Conservation (phyloP, 106 monocot genomes). For the Phalaenopsis aphrodite region DNA sequence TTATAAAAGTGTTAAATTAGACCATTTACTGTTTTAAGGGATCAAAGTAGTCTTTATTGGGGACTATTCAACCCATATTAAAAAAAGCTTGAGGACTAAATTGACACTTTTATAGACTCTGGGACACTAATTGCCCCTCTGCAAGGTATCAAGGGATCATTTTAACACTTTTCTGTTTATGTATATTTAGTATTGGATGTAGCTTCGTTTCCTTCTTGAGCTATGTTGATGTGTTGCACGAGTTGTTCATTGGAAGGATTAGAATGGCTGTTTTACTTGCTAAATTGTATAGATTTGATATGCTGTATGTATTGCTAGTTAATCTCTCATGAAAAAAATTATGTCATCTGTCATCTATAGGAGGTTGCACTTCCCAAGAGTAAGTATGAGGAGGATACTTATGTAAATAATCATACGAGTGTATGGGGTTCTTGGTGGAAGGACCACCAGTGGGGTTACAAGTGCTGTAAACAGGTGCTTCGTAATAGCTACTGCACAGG, state of each 20-base stretch:
- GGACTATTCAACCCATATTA: no score
- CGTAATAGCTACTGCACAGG: constrained; percentile 95
- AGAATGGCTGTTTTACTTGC: not conserved
- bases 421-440: constrained; percentile 99
- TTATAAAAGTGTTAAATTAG: no score
- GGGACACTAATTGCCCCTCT: no score
- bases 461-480: constrained; percentile 75
- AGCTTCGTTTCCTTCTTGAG: not conserved
- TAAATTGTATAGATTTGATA: not conserved
- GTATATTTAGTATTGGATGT: not conserved
- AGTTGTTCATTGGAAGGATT: not conserved
- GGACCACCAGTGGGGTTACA: constrained; percentile 93
- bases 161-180: no score
- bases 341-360: constrained; percentile 13
- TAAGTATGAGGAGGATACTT: constrained; percentile 92
- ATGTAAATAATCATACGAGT: constrained; percentile 76
- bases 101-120: no score
- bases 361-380: constrained; percentile 75
- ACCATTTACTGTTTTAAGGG: no score
- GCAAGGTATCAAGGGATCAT: no score
- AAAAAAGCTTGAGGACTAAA: no score
- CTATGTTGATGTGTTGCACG: not conserved
- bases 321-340: not conserved
- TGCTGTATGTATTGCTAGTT: not conserved
- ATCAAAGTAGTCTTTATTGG: no score